phyloP scores from a whole-genome alignment of 2,329 filamentous ascomycete genomes.

The Lasiodiplodia sp. region DNA sequence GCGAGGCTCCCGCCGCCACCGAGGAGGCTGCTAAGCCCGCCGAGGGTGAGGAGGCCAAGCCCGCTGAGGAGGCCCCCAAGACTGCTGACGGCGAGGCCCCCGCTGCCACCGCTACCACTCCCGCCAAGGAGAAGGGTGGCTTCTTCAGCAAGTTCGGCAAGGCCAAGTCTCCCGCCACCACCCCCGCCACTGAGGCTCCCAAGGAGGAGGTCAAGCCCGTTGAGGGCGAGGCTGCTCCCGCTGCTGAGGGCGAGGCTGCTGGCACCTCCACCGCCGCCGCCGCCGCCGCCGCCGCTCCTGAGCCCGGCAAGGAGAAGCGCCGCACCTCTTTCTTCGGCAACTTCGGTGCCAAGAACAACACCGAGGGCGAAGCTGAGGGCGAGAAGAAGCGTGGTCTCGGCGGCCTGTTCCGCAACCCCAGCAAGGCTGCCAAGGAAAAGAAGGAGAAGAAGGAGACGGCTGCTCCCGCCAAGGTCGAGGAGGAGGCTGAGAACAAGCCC shows the following conservation, averaged over 20 bases:
- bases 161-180: constrained; percentile 61
- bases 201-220: constrained; percentile 38
- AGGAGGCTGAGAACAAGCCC: constrained; percentile 45
- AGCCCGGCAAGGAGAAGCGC: constrained; percentile 57
- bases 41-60: constrained; percentile 33
- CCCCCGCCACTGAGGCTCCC: constrained; percentile 45
- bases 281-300: constrained; percentile 44
- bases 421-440: constrained; percentile 39
- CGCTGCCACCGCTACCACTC: constrained; percentile 48
- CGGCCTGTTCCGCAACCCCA: constrained; percentile 48
- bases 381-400: constrained; percentile 40
- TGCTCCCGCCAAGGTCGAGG: constrained; percentile 37
- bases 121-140: constrained; percentile 61
- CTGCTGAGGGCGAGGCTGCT: constrained; percentile 34
- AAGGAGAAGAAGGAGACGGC: constrained; percentile 37
- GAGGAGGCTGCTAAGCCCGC: constrained; percentile 38
- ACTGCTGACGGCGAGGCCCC: constrained; percentile 31
- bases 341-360: constrained; percentile 58
- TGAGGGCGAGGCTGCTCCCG: constrained; percentile 32
- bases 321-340: constrained; percentile 62
- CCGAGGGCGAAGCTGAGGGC: constrained; percentile 44
- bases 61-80: constrained; percentile 34
- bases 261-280: constrained; percentile 35
- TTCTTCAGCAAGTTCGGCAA: constrained; percentile 68
- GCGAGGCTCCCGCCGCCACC: constrained; percentile 45